Base-by-base conservation (phyloP, 2,329 filamentous ascomycete genomes). In the Chaetomiaceae sp. region DNA sequence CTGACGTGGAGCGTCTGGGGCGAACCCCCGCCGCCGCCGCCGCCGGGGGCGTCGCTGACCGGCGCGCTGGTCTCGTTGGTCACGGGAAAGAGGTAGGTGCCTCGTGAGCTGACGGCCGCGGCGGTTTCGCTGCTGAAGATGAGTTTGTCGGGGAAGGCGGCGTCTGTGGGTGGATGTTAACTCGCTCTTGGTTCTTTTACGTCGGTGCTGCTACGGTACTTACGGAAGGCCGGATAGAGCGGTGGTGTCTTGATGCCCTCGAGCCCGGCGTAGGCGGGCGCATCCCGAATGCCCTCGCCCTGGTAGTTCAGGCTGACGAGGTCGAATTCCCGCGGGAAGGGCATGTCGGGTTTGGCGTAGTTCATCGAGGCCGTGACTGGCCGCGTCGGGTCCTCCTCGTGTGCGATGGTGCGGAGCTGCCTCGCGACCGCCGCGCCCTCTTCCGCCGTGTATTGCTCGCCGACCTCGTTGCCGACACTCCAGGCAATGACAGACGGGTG, bases 221-320 rank as follows among this genome's bases (percentile, higher is more conserved):
- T 55, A 60, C 75, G 74, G 65, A 78, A 81, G 48, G 43, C 57
- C 1, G n/a, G n/a, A n/a, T 69, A 66, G 58, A 74, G 79, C 0
- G 68, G n/a, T n/a, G 64, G 8, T 62, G 40, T 1, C 59, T 64
- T 23, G 3, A 59, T 50, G 37, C 61, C 60, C 11, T 68, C n/a
- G n/a, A n/a, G n/a, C n/a, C n/a, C n/a, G n/a, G n/a, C n/a, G n/a
- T n/a, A n/a, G n/a, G n/a, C n/a, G n/a, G n/a, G n/a, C n/a, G n/a
- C n/a, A n/a, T n/a, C n/a, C n/a, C n/a, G n/a, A n/a, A n/a, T 67
- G 3, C 78, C 77, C 46, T 78, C 75, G 47, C 78, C 78, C 59
- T 81, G 78, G 64, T 81, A 82, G 65, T 81, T 81, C 5, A 81
- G 62, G 18, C 73, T 71, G n/a, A 75, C 63, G 40, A 80, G 66